Evolutionary conservation across 2,329 filamentous ascomycete genomes (phyloP).

Genomic region (Dendryphion nanum): DNA sequence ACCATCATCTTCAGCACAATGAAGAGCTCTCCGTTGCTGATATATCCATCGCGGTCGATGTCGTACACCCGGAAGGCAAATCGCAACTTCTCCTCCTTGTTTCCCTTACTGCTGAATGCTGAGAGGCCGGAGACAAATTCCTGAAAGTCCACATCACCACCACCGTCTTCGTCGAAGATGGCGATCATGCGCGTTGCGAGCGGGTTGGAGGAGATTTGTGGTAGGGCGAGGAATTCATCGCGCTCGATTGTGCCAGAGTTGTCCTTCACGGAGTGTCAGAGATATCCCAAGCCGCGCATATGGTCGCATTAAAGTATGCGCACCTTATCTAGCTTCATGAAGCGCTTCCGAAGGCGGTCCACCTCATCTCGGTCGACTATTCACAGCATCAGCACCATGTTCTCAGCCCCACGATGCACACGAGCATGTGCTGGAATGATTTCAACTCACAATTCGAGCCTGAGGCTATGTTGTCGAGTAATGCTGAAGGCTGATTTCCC

Average conservation of each 20-base stretch:
- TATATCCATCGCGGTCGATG: constrained; percentile 97
- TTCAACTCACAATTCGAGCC: constrained; percentile 81
- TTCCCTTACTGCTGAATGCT: constrained; percentile 95
- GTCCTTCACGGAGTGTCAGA: constrained; percentile 59
- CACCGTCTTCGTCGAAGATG: constrained; percentile 98
- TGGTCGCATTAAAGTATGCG: constrained; percentile 16
- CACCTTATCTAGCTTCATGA: constrained; percentile 99
- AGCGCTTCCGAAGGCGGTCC: constrained; percentile 90
- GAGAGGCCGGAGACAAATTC: constrained; percentile 95
- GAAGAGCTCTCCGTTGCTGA: constrained; percentile 97
- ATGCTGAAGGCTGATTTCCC: constrained; percentile 59
- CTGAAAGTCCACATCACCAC: constrained; percentile 96
- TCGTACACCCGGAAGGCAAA: constrained; percentile 99
- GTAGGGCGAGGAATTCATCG: constrained; percentile 94
- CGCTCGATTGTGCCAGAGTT: constrained; percentile 98
- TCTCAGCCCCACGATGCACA: constrained; percentile 29
- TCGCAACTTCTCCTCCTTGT: constrained; percentile 96
- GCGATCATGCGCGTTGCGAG: constrained; percentile 98
- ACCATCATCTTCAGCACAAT: constrained; percentile 99
- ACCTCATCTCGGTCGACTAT: constrained; percentile 96
- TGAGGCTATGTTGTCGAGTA: constrained; percentile 94
- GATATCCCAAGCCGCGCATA: background rate
- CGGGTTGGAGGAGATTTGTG: constrained; percentile 96
- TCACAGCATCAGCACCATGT: constrained; percentile 20
- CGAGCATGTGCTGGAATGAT: constrained; percentile 14